phyloP scores from a whole-genome alignment of 345 rosid genomes.

The Murraya paniculata region DNA sequence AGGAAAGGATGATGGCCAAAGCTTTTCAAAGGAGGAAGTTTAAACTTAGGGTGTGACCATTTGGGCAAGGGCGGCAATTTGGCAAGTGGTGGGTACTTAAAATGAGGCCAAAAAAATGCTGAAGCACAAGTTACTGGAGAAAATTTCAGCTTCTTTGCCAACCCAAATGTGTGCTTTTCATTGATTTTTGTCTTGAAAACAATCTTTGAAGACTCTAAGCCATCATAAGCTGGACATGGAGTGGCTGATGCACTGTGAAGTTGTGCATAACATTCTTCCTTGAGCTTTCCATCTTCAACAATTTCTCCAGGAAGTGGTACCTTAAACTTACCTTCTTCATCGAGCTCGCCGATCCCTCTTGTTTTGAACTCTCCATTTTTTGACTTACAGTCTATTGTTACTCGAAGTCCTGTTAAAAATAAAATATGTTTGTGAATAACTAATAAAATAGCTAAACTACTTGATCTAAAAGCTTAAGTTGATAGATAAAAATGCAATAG shows the following conservation, averaged over 20 bases:
- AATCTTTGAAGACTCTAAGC: slow-evolving; percentile 53
- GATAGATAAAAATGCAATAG: too few relatives aligned
- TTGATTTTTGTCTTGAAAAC: slow-evolving; percentile 38
- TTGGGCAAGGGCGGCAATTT: slow-evolving; percentile 30
- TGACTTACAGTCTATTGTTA: slow-evolving; percentile 66
- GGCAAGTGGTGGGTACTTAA: slow-evolving; percentile 33
- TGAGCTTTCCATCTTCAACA: slow-evolving; percentile 50
- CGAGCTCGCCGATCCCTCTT: slow-evolving; percentile 54
- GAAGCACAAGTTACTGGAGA: slow-evolving; percentile 60
- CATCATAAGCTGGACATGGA: slow-evolving; percentile 63
- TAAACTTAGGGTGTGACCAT: slow-evolving; percentile 19
- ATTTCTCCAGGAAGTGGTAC: slow-evolving; percentile 51
- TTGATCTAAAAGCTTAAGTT: too few relatives aligned
- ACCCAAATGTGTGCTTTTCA: slow-evolving; percentile 52
- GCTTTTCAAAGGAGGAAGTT: slow-evolving; percentile 32
- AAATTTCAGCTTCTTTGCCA: slow-evolving; percentile 56
- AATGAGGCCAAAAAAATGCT: slow-evolving; percentile 50
- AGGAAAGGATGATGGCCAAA: slow-evolving; percentile 22
- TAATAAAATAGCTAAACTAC: too few relatives aligned
- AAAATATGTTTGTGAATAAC: background rate
- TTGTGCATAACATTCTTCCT: slow-evolving; percentile 82
- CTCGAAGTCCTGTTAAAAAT: slow-evolving; percentile 53
- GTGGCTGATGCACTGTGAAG: slow-evolving; percentile 58
- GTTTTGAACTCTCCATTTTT: slow-evolving; percentile 53
- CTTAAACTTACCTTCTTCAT: slow-evolving; percentile 57